Percentiles rank a stretch among this genome's conserved stretches.
These are phyloP conservation scores for Mrakia gelida DNA, from an alignment of 768 basidiomycete species.

Conservation along the genomic window DNA sequence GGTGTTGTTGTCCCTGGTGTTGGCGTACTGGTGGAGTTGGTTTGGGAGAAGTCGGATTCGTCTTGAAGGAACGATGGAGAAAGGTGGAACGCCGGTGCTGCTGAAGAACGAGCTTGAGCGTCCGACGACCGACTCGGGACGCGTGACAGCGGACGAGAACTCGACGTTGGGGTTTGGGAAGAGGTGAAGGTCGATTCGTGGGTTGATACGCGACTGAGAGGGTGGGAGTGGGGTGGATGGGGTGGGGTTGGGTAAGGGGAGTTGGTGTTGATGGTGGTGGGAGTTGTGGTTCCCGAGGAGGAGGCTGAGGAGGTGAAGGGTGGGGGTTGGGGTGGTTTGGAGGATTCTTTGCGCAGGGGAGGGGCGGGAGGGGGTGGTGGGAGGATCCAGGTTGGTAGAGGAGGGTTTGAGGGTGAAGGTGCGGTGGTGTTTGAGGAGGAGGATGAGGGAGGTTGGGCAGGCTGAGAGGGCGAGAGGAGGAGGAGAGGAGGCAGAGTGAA, in stretches of 20 bases:
- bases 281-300: background rate
- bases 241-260: background rate
- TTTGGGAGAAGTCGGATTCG: too few species aligned
- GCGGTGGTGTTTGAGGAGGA: background rate
- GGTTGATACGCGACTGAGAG: background rate
- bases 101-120: too few species aligned
- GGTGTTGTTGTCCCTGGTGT: background rate
- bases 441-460: background rate
- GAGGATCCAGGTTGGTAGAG: background rate
- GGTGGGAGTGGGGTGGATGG: background rate
- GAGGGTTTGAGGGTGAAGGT: background rate
- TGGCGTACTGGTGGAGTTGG: background rate
- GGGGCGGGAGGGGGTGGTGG: background rate
- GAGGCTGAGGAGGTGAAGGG: conserved; percentile 3
- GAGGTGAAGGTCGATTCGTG: conserved; percentile 9
- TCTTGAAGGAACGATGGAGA: background rate
- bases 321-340: background rate
- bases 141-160: background rate
- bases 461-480: background rate
- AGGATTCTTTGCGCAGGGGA: background rate
- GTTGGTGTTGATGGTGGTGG: background rate
- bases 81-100: too few species aligned
- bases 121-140: background rate
- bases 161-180: background rate
- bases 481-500: conserved; percentile 5